Evolutionary conservation across 2,329 filamentous ascomycete species (phyloP), one percentile per base, ranked within the genome.

Genomic region (Dactylonectria macrodidyma): DNA sequence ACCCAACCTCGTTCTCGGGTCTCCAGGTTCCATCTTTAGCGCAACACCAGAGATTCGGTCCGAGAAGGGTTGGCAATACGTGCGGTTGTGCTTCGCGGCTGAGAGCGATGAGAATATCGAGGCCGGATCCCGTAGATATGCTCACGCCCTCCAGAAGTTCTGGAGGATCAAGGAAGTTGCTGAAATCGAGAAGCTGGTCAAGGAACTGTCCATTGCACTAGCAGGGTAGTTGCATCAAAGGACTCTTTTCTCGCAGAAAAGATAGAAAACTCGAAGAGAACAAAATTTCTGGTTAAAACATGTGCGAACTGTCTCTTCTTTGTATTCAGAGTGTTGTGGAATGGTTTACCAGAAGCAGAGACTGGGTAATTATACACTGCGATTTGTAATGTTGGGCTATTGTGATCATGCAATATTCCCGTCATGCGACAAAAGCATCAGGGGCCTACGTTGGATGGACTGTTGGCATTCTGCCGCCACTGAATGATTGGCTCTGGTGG

Each of bases 61-160:
- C 5, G 81, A 85, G 64, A 84, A 88, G 48, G 92, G 90, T 3
- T 95, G 92, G 90, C 87, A 88, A 72, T 95, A 91, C 78, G 90
- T 91, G 79, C 85, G 95, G 14, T 77, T 98, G 41, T 97, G 94
- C 81, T 98, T 97, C 81, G 94, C 94, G 1, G 94, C 95, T 1
- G 92, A 95, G 80, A 85, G 88, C n/a, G 91, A 92, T 62, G 90
- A 92, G 46, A 88, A 92, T 47, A 84, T 97, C 5, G 87, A 86
- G 26, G 80, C 81, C 5, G 89, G 90, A 69, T 90, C 89, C 7
- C 82, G 88, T 76, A 82, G 91, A 30, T 90, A 97, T 75, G 90
- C 88, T 0, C 86, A 90, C 38, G 94, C 91, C 0, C 87, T 94
- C 22, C 87, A 90, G 66, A 87, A 85, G 26, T 98, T 97, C 80